A percentile compares a stretch with the other conserved stretches of the same genome.
phyloP scores from a whole-genome alignment of 306 rosid genomes.

The Prunus mume region DNA sequence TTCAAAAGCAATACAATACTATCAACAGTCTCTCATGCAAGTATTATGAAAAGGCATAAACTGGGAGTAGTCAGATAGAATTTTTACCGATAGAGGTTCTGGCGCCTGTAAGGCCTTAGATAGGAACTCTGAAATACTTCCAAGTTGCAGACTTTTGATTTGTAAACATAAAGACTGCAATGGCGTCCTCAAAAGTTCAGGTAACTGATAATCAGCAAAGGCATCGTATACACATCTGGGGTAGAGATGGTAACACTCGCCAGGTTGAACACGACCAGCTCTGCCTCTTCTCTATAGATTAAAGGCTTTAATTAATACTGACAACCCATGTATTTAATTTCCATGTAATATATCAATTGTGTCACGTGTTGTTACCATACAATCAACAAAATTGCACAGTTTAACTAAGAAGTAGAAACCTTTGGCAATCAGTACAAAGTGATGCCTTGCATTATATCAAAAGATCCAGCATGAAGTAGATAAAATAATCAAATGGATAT shows the following conservation, averaged over 20 bases:
- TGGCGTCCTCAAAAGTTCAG: constrained; percentile 95
- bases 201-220: constrained; percentile 85
- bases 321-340: neutral
- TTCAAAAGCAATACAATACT: neutral
- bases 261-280: constrained; percentile 97
- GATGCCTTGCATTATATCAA: neutral
- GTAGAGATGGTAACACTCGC: constrained; percentile 91
- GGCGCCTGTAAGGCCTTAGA: constrained; percentile 96
- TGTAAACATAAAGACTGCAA: constrained; percentile 94
- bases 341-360: neutral
- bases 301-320: constrained; percentile 1
- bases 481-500: neutral
- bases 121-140: constrained; percentile 87
- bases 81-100: constrained; percentile 68
- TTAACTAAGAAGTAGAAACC: neutral
- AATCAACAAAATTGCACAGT: neutral
- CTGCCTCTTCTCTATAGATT: constrained; percentile 92
- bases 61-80: constrained; percentile 11
- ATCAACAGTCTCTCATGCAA: neutral
- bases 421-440: neutral
- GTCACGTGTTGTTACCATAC: neutral
- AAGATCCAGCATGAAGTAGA: neutral
- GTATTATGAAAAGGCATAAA: neutral
- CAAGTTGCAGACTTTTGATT: constrained; percentile 90
- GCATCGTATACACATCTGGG: constrained; percentile 87